Evolutionary conservation across 106 monocot genomes (phyloP).

Genomic region (Platanthera guangdongensis): DNA sequence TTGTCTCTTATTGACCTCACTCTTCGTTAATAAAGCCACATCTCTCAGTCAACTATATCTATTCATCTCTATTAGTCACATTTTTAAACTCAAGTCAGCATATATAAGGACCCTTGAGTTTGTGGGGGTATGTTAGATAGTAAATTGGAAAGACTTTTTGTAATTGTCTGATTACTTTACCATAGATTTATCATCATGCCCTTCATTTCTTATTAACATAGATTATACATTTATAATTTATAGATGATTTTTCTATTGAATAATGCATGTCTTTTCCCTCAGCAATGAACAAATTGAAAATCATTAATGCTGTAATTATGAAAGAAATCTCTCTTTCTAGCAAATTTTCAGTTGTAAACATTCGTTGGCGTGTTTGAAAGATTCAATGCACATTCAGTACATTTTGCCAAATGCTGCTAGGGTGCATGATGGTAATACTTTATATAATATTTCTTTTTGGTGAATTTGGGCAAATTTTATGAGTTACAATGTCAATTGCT

Average conservation of each 20-base stretch:
- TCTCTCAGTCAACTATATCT: too few species aligned
- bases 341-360: neutral
- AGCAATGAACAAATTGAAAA: neutral
- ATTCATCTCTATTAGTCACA: too few species aligned
- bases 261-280: neutral
- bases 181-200: too few species aligned
- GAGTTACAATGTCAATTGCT: neutral
- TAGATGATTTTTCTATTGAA: neutral
- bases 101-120: too few species aligned
- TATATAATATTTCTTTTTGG: neutral
- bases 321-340: neutral
- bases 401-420: neutral
- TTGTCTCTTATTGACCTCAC: too few species aligned
- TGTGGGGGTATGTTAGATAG: too few species aligned
- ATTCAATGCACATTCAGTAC: neutral
- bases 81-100: too few species aligned
- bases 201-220: too few species aligned
- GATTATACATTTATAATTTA: too few species aligned
- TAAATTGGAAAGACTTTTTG: too few species aligned
- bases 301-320: neutral
- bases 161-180: too few species aligned
- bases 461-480: neutral
- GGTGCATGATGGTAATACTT: neutral
- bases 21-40: too few species aligned
- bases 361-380: neutral